A percentile compares a stretch with the other conserved stretches of the same genome.
Conservation (phyloP, 768 basidiomycete genomes). For the Rhodocollybia butyracea region DNA sequence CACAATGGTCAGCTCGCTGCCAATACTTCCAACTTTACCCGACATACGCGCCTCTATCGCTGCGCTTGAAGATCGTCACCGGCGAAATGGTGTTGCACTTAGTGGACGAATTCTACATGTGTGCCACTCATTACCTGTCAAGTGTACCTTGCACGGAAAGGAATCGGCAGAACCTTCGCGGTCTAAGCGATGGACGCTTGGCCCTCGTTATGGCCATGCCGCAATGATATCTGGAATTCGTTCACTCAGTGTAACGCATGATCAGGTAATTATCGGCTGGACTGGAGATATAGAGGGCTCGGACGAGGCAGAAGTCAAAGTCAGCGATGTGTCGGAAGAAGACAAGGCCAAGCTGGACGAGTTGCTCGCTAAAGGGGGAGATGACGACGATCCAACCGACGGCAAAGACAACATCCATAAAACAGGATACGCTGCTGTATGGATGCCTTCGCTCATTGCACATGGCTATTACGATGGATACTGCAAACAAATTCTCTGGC, state of each 20-base stretch:
- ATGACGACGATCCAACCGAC: conserved; percentile 35
- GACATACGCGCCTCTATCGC: background rate
- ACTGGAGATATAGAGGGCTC: conserved; percentile 78
- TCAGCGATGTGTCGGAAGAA: conserved; percentile 48
- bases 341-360: conserved; percentile 67
- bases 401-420: conserved; percentile 14
- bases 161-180: conserved; percentile 10
- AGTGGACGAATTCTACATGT: conserved; percentile 91
- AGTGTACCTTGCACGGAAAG: conserved; percentile 53
- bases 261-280: conserved; percentile 93
- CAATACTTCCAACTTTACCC: background rate
- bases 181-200: conserved; percentile 59
- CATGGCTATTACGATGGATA: conserved; percentile 97
- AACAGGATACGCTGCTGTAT: conserved; percentile 83
- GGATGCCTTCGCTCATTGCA: conserved; percentile 85
- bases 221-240: conserved; percentile 95
- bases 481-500: conserved; percentile 97
- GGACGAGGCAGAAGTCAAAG: conserved; percentile 42
- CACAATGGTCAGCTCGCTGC: background rate
- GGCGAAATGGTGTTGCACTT: conserved; percentile 65
- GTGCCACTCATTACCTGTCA: conserved; percentile 84
- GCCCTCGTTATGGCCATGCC: conserved; percentile 82
- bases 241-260: conserved; percentile 77
- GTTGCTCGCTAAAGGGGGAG: conserved; percentile 63
- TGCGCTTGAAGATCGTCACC: conserved; percentile 67